phyloP scores from a whole-genome alignment of 1,139 yeast species.

The Debaryomyces fabryi region DNA sequence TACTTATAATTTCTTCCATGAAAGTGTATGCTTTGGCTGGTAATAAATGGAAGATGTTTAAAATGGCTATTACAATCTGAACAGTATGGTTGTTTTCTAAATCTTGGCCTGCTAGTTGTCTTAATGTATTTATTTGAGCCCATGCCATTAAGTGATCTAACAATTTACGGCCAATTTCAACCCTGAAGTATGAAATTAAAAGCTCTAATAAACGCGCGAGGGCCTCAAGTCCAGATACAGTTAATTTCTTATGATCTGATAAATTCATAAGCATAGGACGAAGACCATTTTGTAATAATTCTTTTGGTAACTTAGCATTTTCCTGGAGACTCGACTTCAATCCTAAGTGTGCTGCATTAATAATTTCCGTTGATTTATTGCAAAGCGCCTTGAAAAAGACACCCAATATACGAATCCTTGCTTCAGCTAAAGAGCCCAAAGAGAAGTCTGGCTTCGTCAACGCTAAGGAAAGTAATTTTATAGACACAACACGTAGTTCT shows the following conservation, averaged over 20 bases:
- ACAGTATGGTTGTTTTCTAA: constrained; percentile 80
- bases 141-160: constrained; percentile 94
- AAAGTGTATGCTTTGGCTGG: constrained; percentile 93
- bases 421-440: constrained; percentile 76
- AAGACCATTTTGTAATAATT: constrained; percentile 86
- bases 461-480: constrained; percentile 79
- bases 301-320: constrained; percentile 89
- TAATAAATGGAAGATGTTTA: constrained; percentile 86
- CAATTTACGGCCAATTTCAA: constrained; percentile 91
- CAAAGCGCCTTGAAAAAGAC: constrained; percentile 93
- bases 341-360: constrained; percentile 92
- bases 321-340: constrained; percentile 81
- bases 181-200: constrained; percentile 89
- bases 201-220: constrained; percentile 83
- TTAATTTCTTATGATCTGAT: constrained; percentile 88
- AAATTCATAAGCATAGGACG: constrained; percentile 94
- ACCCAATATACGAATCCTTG: constrained; percentile 83
- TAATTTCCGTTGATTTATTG: constrained; percentile 82
- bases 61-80: constrained; percentile 84
- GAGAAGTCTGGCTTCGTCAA: constrained; percentile 80
- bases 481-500: constrained; percentile 86
- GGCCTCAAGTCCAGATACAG: constrained; percentile 90
- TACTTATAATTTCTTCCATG: constrained; percentile 80
- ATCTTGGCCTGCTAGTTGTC: constrained; percentile 71
- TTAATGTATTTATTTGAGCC: constrained; percentile 84